phyloP scores from a whole-genome alignment of 1,284 basidiomycete genomes.

The Malassezia psittaci region DNA sequence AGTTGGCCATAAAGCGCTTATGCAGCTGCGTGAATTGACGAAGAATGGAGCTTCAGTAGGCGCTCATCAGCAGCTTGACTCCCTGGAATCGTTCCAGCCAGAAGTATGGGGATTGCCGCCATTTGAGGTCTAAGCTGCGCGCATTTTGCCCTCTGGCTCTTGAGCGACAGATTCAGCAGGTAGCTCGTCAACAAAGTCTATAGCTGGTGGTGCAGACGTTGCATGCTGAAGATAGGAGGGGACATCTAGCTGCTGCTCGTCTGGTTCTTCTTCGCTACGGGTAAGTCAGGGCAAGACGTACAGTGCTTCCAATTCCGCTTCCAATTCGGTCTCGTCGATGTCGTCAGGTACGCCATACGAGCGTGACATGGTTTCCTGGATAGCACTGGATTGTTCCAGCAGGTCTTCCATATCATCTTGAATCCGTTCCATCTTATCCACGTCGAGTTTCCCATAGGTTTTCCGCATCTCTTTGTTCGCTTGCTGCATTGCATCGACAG shows the following conservation, averaged over 20 bases:
- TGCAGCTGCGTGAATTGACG: constrained; percentile 11
- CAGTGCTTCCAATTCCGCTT: constrained; percentile 60
- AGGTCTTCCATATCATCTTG: constrained; percentile 85
- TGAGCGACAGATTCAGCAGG: constrained; percentile 1
- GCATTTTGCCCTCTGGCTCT: constrained; percentile 7
- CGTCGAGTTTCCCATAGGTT: constrained; percentile 93
- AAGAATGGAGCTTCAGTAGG: constrained; percentile 20
- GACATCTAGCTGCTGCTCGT: constrained; percentile 65
- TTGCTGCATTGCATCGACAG: constrained; percentile 91
- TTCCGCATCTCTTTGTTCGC: constrained; percentile 95
- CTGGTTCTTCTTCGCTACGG: constrained; percentile 57
- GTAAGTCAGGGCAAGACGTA: constrained; percentile 6
- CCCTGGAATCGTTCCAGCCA: constrained; percentile 38
- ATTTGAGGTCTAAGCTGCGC: constrained; percentile 21
- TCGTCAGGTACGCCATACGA: constrained; percentile 96
- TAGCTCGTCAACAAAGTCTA: constrained; percentile 41
- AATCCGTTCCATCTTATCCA: constrained; percentile 80
- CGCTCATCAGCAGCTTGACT: constrained; percentile 36
- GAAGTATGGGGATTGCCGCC: constrained; percentile 42
- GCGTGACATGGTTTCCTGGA: constrained; percentile 83
- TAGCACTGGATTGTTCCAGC: constrained; percentile 92
- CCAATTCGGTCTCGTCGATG: constrained; percentile 89
- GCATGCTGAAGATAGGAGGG: constrained; percentile 35
- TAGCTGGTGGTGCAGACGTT: constrained; percentile 17
- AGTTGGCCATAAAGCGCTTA: constrained; percentile 3